Conservation (phyloP, 805 yeast species). For the Kodamaea leandrae region DNA sequence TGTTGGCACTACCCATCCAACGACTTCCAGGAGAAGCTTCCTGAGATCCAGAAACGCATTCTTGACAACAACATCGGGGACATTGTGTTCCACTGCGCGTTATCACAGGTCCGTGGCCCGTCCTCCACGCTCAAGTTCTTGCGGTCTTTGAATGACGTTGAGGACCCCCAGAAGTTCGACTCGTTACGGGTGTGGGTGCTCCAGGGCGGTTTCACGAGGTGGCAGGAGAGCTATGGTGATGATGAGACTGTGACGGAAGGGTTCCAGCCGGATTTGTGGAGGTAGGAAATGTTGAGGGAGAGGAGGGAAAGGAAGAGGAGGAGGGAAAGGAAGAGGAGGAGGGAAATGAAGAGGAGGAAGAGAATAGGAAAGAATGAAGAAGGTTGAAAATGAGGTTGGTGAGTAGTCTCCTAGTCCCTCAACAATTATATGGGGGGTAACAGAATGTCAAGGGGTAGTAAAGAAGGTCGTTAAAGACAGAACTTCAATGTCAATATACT, state of each 20-base stretch:
- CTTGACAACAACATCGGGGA: slow-evolving; percentile 36
- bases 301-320: neutral
- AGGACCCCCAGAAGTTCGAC: slow-evolving; percentile 16
- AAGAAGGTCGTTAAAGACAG: too few relatives aligned
- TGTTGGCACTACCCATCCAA: slow-evolving; percentile 57
- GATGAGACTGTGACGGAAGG: slow-evolving; percentile 61
- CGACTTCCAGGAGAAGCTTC: slow-evolving; percentile 38
- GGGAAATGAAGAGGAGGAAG: too few relatives aligned
- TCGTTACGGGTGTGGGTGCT: slow-evolving; percentile 63
- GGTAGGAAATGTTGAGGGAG: neutral
- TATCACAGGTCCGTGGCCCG: slow-evolving; percentile 92
- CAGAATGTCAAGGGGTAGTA: too few relatives aligned
- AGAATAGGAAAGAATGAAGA: too few relatives aligned
- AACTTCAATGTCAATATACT: too few relatives aligned
- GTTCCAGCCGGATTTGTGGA: slow-evolving; percentile 37
- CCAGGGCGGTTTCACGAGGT: slow-evolving; percentile 78
- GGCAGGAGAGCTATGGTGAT: slow-evolving; percentile 77
- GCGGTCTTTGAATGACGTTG: slow-evolving; percentile 40
- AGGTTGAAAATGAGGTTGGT: too few relatives aligned
- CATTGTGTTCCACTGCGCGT: slow-evolving; percentile 86
- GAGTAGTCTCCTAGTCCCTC: too few relatives aligned
- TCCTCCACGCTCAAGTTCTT: slow-evolving; percentile 67
- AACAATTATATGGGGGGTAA: too few relatives aligned
- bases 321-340: neutral
- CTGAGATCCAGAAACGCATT: slow-evolving; percentile 36